Conservation (phyloP, 768 basidiomycete species). For the Tylopilus plumbeoviolaceoides region DNA sequence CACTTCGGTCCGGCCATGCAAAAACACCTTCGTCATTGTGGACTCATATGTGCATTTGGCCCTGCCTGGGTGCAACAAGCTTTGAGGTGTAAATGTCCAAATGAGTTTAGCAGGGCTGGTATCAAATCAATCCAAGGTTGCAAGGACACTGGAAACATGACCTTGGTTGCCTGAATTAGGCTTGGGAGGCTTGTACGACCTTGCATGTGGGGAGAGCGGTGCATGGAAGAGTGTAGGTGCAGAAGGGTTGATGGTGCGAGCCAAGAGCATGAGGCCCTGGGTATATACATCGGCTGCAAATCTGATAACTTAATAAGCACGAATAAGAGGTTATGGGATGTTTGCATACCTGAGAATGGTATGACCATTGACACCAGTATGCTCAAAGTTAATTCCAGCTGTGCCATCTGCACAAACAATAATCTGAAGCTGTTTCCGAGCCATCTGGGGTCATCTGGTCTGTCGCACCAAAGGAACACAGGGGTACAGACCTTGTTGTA, state of each 20-base stretch:
- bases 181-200: conserved; percentile 59
- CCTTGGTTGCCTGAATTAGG: conserved; percentile 18
- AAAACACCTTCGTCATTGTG: conserved; percentile 95
- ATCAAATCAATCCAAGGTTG: conserved; percentile 13
- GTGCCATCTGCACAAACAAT: conserved; percentile 92
- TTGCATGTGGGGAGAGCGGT: conserved; percentile 76
- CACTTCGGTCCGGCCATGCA: conserved; percentile 94
- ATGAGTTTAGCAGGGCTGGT: conserved; percentile 84
- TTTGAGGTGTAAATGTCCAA: conserved; percentile 73
- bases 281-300: conserved; percentile 94
- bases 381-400: conserved; percentile 98
- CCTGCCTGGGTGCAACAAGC: conserved; percentile 35
- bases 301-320: conserved; percentile 30
- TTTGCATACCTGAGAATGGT: conserved; percentile 73
- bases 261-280: conserved; percentile 96
- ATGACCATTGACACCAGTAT: conserved; percentile 96
- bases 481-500: conserved; percentile 69
- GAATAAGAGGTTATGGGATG: not conserved
- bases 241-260: conserved; percentile 91
- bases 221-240: conserved; percentile 95
- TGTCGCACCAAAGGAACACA: not conserved
- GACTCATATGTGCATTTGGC: conserved; percentile 96
- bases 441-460: not conserved
- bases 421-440: conserved; percentile 72
- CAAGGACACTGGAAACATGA: conserved; percentile 27